A percentile compares a stretch with the other conserved stretches of the same genome.
phyloP scores from a whole-genome alignment of 148 eudicot species.

The Cornus kousa region DNA sequence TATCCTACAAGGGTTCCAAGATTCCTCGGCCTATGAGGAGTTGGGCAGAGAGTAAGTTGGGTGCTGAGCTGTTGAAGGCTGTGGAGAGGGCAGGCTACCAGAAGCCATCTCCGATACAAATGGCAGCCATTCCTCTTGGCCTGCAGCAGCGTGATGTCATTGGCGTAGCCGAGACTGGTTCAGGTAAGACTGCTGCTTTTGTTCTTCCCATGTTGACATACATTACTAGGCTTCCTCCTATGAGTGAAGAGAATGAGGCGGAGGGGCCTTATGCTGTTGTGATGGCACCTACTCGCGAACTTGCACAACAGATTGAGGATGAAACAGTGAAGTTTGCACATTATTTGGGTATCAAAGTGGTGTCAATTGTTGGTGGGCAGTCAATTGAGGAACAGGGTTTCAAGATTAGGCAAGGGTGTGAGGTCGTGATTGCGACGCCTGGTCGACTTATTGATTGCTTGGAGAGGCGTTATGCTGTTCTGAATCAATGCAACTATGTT shows the following conservation, averaged over 20 bases:
- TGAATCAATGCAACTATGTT: conserved; percentile 63
- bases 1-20: conserved; percentile 56
- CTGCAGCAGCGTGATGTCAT: conserved; percentile 62
- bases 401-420: conserved; percentile 64
- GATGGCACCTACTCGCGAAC: conserved; percentile 71
- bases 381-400: conserved; percentile 68
- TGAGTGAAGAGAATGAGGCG: conserved; percentile 55
- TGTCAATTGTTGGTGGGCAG: conserved; percentile 66
- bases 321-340: conserved; percentile 66
- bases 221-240: conserved; percentile 56
- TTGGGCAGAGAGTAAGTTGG: conserved; percentile 60
- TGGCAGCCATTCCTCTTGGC: conserved; percentile 67
- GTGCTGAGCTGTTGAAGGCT: conserved; percentile 54
- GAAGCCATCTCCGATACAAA: conserved; percentile 60
- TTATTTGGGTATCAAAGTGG: conserved; percentile 57
- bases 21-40: conserved; percentile 62
- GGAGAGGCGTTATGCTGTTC: conserved; percentile 46
- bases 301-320: conserved; percentile 62
- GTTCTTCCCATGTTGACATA: conserved; percentile 65
- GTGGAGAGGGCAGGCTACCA: conserved; percentile 61
- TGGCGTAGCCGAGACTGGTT: conserved; percentile 65
- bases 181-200: conserved; percentile 67
- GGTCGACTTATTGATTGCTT: conserved; percentile 62
- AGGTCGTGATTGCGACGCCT: conserved; percentile 64
- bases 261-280: conserved; percentile 78